Percentiles rank a stretch among this genome's conserved stretches.
Evolutionary conservation across 2,329 filamentous ascomycete species (phyloP).

Genomic region (Penicillium sp.): DNA sequence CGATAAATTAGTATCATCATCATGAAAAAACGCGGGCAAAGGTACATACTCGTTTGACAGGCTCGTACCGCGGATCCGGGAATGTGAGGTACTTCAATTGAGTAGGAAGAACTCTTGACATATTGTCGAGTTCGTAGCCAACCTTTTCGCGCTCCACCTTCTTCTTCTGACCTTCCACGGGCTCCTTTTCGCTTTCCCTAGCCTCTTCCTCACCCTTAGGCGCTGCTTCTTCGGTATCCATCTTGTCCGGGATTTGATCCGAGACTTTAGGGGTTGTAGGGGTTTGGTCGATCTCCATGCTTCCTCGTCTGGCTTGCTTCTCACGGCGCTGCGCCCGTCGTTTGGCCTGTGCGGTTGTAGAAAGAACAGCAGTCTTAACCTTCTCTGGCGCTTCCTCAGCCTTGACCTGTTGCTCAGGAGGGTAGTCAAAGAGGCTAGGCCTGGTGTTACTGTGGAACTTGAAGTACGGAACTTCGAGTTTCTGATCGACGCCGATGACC

Average conservation of each 20-base stretch:
- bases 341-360: slow-evolving; percentile 96
- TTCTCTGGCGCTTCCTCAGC: slow-evolving; percentile 89
- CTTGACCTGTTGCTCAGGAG: slow-evolving; percentile 95
- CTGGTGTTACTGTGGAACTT: slow-evolving; percentile 95
- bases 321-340: slow-evolving; percentile 94
- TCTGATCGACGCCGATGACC: slow-evolving; percentile 91
- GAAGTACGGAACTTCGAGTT: slow-evolving; percentile 90
- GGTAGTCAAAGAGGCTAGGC: slow-evolving; percentile 96
- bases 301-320: slow-evolving; percentile 83
- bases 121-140: slow-evolving; percentile 94
- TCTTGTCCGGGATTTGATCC: slow-evolving; percentile 73
- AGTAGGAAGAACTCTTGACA: slow-evolving; percentile 88
- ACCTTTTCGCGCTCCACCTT: slow-evolving; percentile 95
- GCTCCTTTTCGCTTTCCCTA: slow-evolving; percentile 65
- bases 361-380: slow-evolving; percentile 93
- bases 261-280: slow-evolving; percentile 73
- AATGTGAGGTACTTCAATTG: slow-evolving; percentile 98
- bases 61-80: slow-evolving; percentile 86
- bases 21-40: slow-evolving; percentile 7
- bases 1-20: background rate
- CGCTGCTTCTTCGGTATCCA: slow-evolving; percentile 67
- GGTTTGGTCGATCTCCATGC: slow-evolving; percentile 90
- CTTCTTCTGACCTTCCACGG: slow-evolving; percentile 72
- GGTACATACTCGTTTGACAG: slow-evolving; percentile 79
- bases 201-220: slow-evolving; percentile 69